Percentiles rank a stretch among this genome's conserved stretches.
Conservation (phyloP, 768 basidiomycete species). For the Lactarius vividus region DNA sequence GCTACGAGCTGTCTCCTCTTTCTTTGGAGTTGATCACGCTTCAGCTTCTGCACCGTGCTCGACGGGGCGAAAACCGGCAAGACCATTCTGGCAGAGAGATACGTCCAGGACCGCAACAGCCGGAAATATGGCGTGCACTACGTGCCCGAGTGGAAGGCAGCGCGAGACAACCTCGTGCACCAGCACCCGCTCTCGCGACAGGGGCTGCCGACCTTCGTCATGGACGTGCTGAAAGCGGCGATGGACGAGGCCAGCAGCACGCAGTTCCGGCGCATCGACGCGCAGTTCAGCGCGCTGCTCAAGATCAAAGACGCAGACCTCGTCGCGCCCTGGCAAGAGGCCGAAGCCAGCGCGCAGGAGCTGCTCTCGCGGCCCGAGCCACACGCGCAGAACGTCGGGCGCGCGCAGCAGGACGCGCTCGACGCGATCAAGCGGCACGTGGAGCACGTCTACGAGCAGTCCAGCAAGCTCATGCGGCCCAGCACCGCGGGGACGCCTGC, state of each 20-base stretch:
- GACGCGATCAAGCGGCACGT: slow-evolving; percentile 18
- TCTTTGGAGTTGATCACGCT: neutral
- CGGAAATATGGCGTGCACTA: slow-evolving; percentile 29
- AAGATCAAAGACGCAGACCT: slow-evolving; percentile 32
- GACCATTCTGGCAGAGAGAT: slow-evolving; percentile 37
- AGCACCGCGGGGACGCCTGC: neutral
- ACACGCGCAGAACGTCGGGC: slow-evolving; percentile 29
- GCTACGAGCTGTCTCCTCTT: slow-evolving; percentile 19
- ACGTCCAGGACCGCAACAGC: slow-evolving; percentile 25
- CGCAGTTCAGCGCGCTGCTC: slow-evolving; percentile 28
- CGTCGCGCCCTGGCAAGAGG: slow-evolving; percentile 40
- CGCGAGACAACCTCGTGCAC: neutral
- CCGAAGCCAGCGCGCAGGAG: slow-evolving; percentile 29
- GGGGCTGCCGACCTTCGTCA: neutral
- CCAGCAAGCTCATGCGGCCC: neutral
- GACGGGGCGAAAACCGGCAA: slow-evolving; percentile 63
- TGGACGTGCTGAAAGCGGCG: slow-evolving; percentile 21
- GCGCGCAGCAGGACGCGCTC: slow-evolving; percentile 24
- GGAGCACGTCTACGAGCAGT: neutral
- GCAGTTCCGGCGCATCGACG: slow-evolving; percentile 34
- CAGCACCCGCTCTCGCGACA: neutral
- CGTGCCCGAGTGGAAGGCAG: slow-evolving; percentile 33
- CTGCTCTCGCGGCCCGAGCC: slow-evolving; percentile 44
- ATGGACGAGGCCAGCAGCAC: slow-evolving; percentile 31
- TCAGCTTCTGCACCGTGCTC: slow-evolving; percentile 51